Percentiles rank a stretch among this genome's conserved stretches.
Evolutionary conservation across 352 stramenopile species (phyloP).

Genomic region (Phytopythium oedochilum): DNA sequence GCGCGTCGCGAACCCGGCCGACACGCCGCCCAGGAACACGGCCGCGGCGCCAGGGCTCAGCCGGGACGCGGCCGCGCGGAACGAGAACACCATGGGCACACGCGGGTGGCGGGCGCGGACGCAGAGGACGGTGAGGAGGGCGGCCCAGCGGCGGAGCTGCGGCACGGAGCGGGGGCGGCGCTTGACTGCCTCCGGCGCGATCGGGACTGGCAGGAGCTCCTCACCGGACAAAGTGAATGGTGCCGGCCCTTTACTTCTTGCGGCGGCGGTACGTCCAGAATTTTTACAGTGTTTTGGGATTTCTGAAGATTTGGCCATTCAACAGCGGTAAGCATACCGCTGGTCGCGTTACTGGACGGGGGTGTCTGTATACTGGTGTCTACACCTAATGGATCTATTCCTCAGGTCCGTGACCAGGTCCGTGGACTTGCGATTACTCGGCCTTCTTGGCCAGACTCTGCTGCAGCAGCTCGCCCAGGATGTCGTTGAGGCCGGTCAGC

Average conservation of each 20-base stretch:
- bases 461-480: conserved; percentile 86
- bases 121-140: too few relatives aligned
- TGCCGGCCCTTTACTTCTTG: background rate
- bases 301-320: too few relatives aligned
- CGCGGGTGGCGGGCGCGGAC: background rate
- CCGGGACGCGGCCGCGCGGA: conserved; percentile 27
- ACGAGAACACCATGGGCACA: conserved; percentile 53
- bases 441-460: conserved; percentile 66
- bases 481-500: conserved; percentile 95
- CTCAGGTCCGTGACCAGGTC: too few relatives aligned
- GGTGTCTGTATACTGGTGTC: too few relatives aligned
- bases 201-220: background rate
- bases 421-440: too few relatives aligned
- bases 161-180: too few relatives aligned
- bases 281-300: too few relatives aligned
- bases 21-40: conserved; percentile 50
- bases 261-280: background rate
- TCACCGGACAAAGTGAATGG: background rate
- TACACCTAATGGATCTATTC: too few relatives aligned
- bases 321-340: too few relatives aligned
- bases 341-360: too few relatives aligned
- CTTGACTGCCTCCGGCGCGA: background rate
- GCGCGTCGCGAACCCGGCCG: conserved; percentile 37
- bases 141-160: background rate
- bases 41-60: conserved; percentile 34